These are phyloP conservation scores for Vanderwaltozyma verrucispora DNA, from an alignment of 805 yeast genomes.

Conservation along the genomic window DNA sequence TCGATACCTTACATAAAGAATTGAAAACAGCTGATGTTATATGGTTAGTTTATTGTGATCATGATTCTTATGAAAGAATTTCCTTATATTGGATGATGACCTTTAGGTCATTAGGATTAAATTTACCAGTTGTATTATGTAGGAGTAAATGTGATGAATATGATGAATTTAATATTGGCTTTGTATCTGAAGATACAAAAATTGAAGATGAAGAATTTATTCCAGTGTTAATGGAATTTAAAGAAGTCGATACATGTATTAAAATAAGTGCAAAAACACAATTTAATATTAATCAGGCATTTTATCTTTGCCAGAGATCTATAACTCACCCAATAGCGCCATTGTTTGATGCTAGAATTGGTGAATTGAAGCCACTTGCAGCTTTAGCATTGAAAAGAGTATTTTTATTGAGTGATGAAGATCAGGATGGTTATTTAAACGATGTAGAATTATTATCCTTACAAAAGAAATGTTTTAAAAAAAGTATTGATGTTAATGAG, in stretches of 20 bases:
- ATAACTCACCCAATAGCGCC: slow-evolving; percentile 92
- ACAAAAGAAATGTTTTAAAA: slow-evolving; percentile 67
- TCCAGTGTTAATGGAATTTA: slow-evolving; percentile 79
- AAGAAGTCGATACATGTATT: slow-evolving; percentile 88
- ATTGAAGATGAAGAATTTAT: slow-evolving; percentile 68
- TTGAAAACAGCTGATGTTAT: slow-evolving; percentile 81
- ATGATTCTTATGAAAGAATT: slow-evolving; percentile 86
- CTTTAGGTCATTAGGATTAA: slow-evolving; percentile 87
- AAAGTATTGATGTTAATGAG: slow-evolving; percentile 42
- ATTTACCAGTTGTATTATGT: slow-evolving; percentile 83
- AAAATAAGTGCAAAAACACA: slow-evolving; percentile 79
- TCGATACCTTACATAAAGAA: slow-evolving; percentile 51
- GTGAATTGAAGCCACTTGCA: slow-evolving; percentile 68
- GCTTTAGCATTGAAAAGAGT: slow-evolving; percentile 67
- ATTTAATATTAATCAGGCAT: slow-evolving; percentile 71
- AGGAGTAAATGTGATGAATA: slow-evolving; percentile 63
- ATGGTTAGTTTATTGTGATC: slow-evolving; percentile 91
- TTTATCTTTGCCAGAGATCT: slow-evolving; percentile 87
- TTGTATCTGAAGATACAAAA: slow-evolving; percentile 32
- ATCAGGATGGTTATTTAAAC: slow-evolving; percentile 77
- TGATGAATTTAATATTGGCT: slow-evolving; percentile 4
- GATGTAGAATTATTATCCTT: slow-evolving; percentile 59
- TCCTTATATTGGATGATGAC: slow-evolving; percentile 91
- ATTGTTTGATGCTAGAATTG: slow-evolving; percentile 82
- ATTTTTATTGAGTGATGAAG: slow-evolving; percentile 76